Base-by-base conservation (phyloP, 768 basidiomycete species). In the Panus rudis region DNA sequence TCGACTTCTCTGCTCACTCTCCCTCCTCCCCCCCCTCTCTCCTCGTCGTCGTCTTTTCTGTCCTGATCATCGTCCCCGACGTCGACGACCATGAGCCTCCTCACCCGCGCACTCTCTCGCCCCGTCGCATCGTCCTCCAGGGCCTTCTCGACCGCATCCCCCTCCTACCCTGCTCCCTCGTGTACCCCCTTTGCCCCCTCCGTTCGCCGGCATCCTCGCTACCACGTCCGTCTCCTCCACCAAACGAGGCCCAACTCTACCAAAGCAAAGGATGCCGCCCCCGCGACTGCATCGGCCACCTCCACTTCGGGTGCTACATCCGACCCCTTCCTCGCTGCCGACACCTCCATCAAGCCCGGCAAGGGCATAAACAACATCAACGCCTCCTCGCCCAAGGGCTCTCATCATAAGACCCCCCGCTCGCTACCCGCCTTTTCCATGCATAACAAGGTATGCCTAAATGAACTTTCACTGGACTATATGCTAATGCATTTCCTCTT, bases 361-460 rank as follows among this genome's bases (percentile, higher is more conserved):
- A 30, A 10, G 10, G n/a, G 10, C 28, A n/a, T 30, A n/a, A 30
- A 30, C 28, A n/a, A 10, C 28, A 7, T 35, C 33, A 14, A 14
- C 16, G 21, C 33, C 33, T 20, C 33, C 33, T 14, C 33, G 25
- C 53, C 43, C 47, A 50, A 26, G 33, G 47, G 39, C 26, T 37
- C 48, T 45, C 49, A 46, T 16, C 46, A 52, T 34, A 60, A 57
- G 47, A 54, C 56, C 23, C 47, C 47, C 37, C 39, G 52, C 55
- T 78, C 80, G 4, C 72, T 93, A 27, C 76, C 83, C 8, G 72
- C 76, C 21, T 85, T 94, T 57, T 91, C 89, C 8, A 75, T 94
- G 69, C 69, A 78, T 58, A 75, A 73, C 57, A 91, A 87, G 73
- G 88, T 82, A n/a, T n/a, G n/a, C n/a, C n/a, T n/a, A n/a, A n/a